Base-by-base conservation (phyloP, 345 rosid genomes). In the Eucalyptus victrix region DNA sequence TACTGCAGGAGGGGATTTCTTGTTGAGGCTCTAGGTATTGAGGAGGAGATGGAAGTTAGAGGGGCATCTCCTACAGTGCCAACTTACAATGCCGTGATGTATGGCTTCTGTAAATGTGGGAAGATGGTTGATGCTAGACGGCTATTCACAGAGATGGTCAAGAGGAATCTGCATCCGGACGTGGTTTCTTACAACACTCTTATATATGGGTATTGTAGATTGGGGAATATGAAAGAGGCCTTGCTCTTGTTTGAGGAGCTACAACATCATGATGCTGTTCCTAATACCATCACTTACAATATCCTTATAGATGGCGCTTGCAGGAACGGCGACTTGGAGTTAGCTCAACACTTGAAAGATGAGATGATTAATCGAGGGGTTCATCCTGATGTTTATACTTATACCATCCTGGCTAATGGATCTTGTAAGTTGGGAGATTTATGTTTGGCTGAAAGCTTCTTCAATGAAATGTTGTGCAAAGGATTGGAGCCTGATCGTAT, bases 271-370 rank as follows among this genome's bases (percentile, higher is more conserved):
- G 90, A 91, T 86, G 91, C 96, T 24, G 28, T 53, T 90, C 96
- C 97, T 50, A 92, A 90, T 76, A 45, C 92, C 49, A 90, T 94
- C 87, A 96, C 98, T 8, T 96, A 94, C 90, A 96, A 96, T 91
- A 94, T 94, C 87, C 94, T 95, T 85, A 92, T 96, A 19, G 92
- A 95, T 90, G 96, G 97, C 88, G 91, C 95, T 91, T 95, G 97
- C 92, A 91, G 95, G 93, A 51, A 90, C 42, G 95, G 96, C 88
- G 89, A 94, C 90, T 65, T 96, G 85, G 94, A 90, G 88, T 88
- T 86, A 91, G 97, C 97, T 67, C 92, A 45, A 89, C 91, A 88
- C 92, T 94, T 96, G 72, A 96, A 96, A 93, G 94, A 93, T 88
- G 95, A 90, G 85, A 96, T 96, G 97, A 91, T 87, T 87, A 90